Evolutionary conservation across 2,329 filamentous ascomycete genomes (phyloP), one percentile per base, ranked within the genome.

Genomic region (Zymoseptoria tritici): DNA sequence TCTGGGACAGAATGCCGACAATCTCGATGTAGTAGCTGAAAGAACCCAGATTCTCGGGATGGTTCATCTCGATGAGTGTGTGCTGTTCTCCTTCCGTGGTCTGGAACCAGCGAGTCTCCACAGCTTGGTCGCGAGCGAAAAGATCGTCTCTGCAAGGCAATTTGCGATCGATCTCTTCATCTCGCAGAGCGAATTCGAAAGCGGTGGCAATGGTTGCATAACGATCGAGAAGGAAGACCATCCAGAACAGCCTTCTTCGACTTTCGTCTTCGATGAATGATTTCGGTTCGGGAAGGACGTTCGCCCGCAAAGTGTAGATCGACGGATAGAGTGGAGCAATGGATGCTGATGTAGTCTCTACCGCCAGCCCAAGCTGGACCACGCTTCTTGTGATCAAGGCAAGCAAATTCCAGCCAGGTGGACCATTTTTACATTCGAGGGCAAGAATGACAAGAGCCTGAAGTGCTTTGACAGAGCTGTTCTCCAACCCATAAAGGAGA

Each of bases 11-110:
- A 56, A 96, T 92, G 1, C 90, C 90, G 4, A 96, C 79, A 19
- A 96, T 88, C 72, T 96, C 92, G 61, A 96, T 87, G 71, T 96
- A 95, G 71, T 94, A 92, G 8, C 89, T 89, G 73, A 96, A 96
- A 0, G 90, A 86, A 1, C 92, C 92, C 0, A 96, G 78, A 65
- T 95, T 92, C 68, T 95, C 89, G 0, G 89, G 85, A 62, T 86
- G 83, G 64, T 86, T 85, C 57, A 86, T 78, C 49, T 66, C 62
- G 55, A 56, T 57, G 1, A 64, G 83, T 79, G 56, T 62, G 58
- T 61, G 67, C 62, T 60, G 65, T 56, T 58, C 64, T 66, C 86
- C 85, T 57, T 91, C 87, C 2, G 80, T 75, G 57, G 79, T 72
- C 26, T 74, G 83, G 72, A 96, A 96, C 86, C 90, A 93, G 56